Evolutionary conservation across 2,329 filamentous ascomycete species (phyloP).

Genomic region (Colletotrichum camelliae): DNA sequence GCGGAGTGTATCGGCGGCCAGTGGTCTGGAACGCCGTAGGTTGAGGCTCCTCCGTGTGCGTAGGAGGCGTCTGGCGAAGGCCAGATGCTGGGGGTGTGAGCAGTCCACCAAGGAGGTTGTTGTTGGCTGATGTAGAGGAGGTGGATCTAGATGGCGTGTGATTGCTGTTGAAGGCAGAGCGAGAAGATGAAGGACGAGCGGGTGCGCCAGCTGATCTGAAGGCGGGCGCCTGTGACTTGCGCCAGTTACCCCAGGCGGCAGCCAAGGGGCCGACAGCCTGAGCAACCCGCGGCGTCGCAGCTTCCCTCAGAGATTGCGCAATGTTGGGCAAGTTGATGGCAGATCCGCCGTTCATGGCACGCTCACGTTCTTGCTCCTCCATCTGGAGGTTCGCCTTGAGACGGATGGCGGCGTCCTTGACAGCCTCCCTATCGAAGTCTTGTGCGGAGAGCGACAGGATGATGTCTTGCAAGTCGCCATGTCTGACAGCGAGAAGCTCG

Average conservation of each 20-base stretch:
- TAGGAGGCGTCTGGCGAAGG: constrained; percentile 64
- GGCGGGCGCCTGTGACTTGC: constrained; percentile 67
- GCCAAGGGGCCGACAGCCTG: constrained; percentile 78
- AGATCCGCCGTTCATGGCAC: constrained; percentile 75
- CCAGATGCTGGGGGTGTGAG: constrained; percentile 88
- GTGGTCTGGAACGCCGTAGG: constrained; percentile 67
- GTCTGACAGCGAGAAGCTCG: constrained; percentile 87
- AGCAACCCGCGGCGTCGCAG: constrained; percentile 81
- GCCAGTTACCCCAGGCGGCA: constrained; percentile 98
- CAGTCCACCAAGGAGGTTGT: constrained; percentile 76
- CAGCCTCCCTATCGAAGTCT: constrained; percentile 75
- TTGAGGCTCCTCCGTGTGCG: constrained; percentile 47
- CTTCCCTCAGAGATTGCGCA: constrained; percentile 76
- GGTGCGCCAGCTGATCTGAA: constrained; percentile 40
- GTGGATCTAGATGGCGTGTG: constrained; percentile 65
- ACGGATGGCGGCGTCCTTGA: constrained; percentile 90
- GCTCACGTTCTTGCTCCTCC: constrained; percentile 95
- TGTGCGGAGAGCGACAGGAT: constrained; percentile 79
- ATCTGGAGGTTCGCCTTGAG: constrained; percentile 95
- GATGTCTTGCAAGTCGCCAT: constrained; percentile 92
- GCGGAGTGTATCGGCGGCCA: constrained; percentile 61
- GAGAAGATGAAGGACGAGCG: background rate
- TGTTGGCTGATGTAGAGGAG: constrained; percentile 47
- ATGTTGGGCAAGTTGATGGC: constrained; percentile 75
- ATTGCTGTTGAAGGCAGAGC: constrained; percentile 40